phyloP scores from a whole-genome alignment of 768 basidiomycete genomes.

The button mushroom (Agaricus bisporus) region DNA sequence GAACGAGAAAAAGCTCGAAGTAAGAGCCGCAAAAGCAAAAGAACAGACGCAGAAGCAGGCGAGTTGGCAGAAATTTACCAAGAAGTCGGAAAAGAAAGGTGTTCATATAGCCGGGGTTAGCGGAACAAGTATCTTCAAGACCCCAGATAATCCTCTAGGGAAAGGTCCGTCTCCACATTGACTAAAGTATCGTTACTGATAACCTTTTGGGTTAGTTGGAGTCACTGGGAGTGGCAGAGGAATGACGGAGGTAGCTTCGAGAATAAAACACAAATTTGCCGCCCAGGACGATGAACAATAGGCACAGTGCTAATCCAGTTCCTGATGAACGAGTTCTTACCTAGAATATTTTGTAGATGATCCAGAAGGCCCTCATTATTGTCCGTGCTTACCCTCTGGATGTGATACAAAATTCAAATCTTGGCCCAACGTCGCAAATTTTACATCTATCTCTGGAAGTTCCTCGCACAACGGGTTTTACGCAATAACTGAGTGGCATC shows the following conservation, averaged over 20 bases:
- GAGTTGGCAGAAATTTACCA: constrained; percentile 92
- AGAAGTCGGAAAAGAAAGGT: constrained; percentile 91
- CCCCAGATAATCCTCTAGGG: constrained; percentile 86
- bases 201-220: constrained; percentile 52
- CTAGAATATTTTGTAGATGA: background rate
- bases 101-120: constrained; percentile 83
- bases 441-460: background rate
- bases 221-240: constrained; percentile 88
- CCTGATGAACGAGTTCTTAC: background rate
- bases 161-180: constrained; percentile 48
- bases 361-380: background rate
- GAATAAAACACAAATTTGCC: constrained; percentile 74
- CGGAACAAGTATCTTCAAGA: constrained; percentile 92
- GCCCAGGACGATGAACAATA: constrained; percentile 39
- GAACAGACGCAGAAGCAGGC: constrained; percentile 81
- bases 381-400: background rate
- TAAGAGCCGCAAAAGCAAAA: constrained; percentile 77
- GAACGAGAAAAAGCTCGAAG: constrained; percentile 90
- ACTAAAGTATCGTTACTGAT: constrained; percentile 2
- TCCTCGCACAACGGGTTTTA: background rate
- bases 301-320: constrained; percentile 11
- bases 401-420: background rate
- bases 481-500: constrained; percentile 6
- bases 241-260: constrained; percentile 70
- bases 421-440: background rate